Percentiles rank a stretch among this genome's conserved stretches.
phyloP scores from a whole-genome alignment of 352 stramenopile species.

The Phytophthora ramorum region DNA sequence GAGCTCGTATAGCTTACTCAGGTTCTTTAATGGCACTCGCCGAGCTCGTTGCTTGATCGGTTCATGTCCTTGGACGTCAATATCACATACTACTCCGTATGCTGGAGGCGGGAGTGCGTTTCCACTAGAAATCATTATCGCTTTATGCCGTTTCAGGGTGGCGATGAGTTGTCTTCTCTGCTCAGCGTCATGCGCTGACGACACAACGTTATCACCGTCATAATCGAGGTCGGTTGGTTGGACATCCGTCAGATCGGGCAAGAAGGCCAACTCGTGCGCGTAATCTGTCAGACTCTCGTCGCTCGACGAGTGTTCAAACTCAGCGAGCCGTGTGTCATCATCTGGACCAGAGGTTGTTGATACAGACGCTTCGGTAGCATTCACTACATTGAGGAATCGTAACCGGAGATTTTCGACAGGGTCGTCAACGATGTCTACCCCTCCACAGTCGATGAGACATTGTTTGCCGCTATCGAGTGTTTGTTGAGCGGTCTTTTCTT shows the following conservation, averaged over 20 bases:
- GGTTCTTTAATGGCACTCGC: background rate
- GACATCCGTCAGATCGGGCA: background rate
- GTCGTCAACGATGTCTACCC: no score
- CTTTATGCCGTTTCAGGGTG: background rate
- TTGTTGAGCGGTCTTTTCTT: no score
- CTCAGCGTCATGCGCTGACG: background rate
- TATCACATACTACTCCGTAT: conserved; percentile 3
- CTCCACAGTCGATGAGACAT: no score
- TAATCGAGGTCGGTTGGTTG: background rate
- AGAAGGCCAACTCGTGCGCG: background rate
- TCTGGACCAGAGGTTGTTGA: no score
- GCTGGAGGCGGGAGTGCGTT: background rate
- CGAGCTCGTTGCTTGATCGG: background rate
- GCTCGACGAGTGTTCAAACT: background rate
- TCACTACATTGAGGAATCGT: no score
- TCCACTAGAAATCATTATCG: background rate
- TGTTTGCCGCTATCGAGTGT: no score
- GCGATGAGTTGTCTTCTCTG: background rate
- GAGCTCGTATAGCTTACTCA: background rate
- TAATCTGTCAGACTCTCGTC: background rate
- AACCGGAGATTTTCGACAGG: no score
- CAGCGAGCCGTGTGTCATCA: no score
- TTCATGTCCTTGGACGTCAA: background rate
- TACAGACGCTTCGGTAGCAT: no score
- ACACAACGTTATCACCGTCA: background rate